These are phyloP conservation scores for Erigeron canadensis DNA, from an alignment of 129 eudicot species.

Conservation along the genomic window DNA sequence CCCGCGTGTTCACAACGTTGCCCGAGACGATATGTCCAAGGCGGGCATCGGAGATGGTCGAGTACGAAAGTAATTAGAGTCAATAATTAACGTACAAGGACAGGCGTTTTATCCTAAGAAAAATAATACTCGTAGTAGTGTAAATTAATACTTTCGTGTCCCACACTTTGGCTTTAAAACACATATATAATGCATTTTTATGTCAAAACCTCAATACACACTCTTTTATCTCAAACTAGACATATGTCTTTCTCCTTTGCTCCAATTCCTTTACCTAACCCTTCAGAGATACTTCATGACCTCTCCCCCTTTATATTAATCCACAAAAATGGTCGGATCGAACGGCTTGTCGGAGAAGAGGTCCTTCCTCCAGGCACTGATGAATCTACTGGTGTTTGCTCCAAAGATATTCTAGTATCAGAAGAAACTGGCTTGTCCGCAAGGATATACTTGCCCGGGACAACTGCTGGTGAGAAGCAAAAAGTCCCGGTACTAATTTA, in stretches of 20 bases:
- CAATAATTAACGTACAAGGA: too few relatives aligned
- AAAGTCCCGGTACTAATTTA: not conserved
- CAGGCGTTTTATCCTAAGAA: too few relatives aligned
- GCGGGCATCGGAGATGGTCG: too few relatives aligned
- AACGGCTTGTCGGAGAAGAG: conserved; percentile 1
- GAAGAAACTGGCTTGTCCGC: not conserved
- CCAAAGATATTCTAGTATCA: not conserved
- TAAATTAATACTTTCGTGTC: too few relatives aligned
- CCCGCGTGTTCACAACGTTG: too few relatives aligned
- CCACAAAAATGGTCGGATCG: conserved; percentile 8
- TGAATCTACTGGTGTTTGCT: not conserved
- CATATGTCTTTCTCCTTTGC: conserved; percentile 6
- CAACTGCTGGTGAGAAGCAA: not conserved
- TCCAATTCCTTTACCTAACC: conserved; percentile 11
- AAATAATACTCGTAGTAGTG: too few relatives aligned
- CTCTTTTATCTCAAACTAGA: not conserved
- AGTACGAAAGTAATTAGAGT: too few relatives aligned
- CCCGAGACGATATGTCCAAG: too few relatives aligned
- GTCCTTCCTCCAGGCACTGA: not conserved
- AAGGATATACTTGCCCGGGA: not conserved
- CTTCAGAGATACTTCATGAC: conserved; percentile 5
- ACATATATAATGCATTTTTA: too few relatives aligned
- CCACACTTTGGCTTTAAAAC: too few relatives aligned
- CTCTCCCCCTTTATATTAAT: conserved; percentile 3
- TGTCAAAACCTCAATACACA: too few relatives aligned